Evolutionary conservation across 73 alveolate species (phyloP), one percentile per base, ranked within the genome.

Genomic region (Paramecium primaurelia): DNA sequence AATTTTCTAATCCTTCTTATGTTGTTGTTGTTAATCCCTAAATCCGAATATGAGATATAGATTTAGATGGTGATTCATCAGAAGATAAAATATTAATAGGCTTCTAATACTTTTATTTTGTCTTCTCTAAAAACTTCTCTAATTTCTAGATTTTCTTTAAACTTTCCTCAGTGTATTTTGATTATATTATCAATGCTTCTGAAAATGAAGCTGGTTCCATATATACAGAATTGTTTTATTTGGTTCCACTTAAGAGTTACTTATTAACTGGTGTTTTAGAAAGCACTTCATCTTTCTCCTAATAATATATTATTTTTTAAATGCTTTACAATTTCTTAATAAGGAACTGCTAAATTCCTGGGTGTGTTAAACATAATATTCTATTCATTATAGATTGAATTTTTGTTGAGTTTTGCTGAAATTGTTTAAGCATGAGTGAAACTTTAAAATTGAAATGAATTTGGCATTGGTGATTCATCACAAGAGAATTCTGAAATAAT

Each of bases 391-490:
- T 80, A 80, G n/a, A 80, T 77, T 45, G 91, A 80, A 36, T 10
- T 45, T 80, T 47, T 80, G 73, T 40, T 80, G 45, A 80, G 58
- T 80, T 42, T 42, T 45, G 91, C 91, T 14, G 91, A 80, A 10
- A 80, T 80, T 4, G 77, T 45, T 80, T 80, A 36, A 2, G 91
- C 71, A 26, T 80, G 75, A 8, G 91, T 42, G 26, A 80, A 80
- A 14, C 64, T 26, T 47, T n/a, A 28, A 36, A 80, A 80, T 40
- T 73, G 10, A 2, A 10, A 40, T 26, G 71, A 71, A 42, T 80
- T 45, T 14, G 91, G 91, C 11, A 80, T 45, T n/a, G 91, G 91
- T 14, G 91, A 80, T 14, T 42, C 77, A 47, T 80, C 91, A 8
- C 5, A 40, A 20, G 87, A 36, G 20, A 80, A 80, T 45, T 80